Conservation (phyloP, 257 asterid genomes). For the Scutellaria minor region DNA sequence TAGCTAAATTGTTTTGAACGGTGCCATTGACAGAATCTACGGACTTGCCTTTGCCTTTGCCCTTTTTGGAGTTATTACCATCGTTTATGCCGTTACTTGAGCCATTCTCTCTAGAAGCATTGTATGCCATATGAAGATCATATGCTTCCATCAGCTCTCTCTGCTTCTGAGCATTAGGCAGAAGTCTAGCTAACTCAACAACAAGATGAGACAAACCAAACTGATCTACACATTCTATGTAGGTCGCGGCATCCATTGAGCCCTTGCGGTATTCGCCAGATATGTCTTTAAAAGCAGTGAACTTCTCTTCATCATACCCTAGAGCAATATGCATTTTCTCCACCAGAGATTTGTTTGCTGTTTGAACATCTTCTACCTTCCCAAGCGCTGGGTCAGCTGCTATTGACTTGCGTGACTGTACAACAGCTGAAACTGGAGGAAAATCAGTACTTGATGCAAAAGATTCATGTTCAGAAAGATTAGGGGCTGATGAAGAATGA, state of each 20-base stretch:
- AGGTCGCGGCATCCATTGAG: slow-evolving; percentile 70
- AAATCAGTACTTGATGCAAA: slow-evolving; percentile 56
- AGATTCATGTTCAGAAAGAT: slow-evolving; percentile 57
- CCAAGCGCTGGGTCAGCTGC: slow-evolving; percentile 39
- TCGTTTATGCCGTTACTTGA: slow-evolving; percentile 44
- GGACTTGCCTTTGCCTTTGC: slow-evolving; percentile 73
- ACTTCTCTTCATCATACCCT: slow-evolving; percentile 74
- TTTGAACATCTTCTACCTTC: slow-evolving; percentile 67
- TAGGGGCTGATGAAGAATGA: slow-evolving; percentile 90
- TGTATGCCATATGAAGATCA: slow-evolving; percentile 49
- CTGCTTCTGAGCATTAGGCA: slow-evolving; percentile 84
- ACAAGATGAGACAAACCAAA: slow-evolving; percentile 94
- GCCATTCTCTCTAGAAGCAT: slow-evolving; percentile 44
- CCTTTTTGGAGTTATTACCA: slow-evolving; percentile 52
- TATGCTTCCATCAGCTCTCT: slow-evolving; percentile 79
- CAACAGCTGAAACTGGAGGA: slow-evolving; percentile 81
- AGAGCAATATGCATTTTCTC: slow-evolving; percentile 83
- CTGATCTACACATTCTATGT: slow-evolving; percentile 72
- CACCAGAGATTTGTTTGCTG: slow-evolving; percentile 82
- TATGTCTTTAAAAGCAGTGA: slow-evolving; percentile 67
- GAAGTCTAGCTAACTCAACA: slow-evolving; percentile 77
- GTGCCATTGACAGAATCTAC: slow-evolving; percentile 46
- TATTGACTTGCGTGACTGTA: slow-evolving; percentile 50
- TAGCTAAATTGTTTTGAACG: slow-evolving; percentile 53
- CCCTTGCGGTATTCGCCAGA: slow-evolving; percentile 84